Base-by-base conservation (phyloP, 140 eudicot genomes). In the Anethum foeniculum region DNA sequence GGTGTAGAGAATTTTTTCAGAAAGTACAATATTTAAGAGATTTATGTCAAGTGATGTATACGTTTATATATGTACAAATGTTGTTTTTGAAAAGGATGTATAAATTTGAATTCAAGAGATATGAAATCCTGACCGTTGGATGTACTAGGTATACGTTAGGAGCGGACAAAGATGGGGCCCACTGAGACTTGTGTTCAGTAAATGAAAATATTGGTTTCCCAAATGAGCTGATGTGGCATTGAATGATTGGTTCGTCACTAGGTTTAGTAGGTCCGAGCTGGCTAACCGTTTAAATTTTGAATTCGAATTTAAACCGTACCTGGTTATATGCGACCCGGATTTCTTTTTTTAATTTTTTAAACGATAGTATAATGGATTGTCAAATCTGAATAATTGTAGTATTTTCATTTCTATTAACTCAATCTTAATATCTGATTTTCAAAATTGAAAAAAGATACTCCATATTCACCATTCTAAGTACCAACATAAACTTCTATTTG, bases 81-180 rank as follows among this genome's bases (percentile, higher is more conserved):
- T 77, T 79, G 78, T 80, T 80, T 81, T 85, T 80, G 91, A 89
- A 85, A 88, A 83, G 88, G 96, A 85, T 80, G 83, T 77, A 86
- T 7, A 67, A 84, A 85, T 91, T 91, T 91, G 92, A 91, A 91
- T 85, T 86, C 65, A 16, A 84, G 74, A 51, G 49, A 21, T 0
- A 71, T 21, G 12, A 2, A 83, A 91, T 91, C 94, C 15, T 81
- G 85, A 75, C 92, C 94, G 94, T 91, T 56, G 84, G 92, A 89
- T 91, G 67, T 16, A 27, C 64, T 62, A 79, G 84, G 92, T 86
- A 90, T 86, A 80, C 97, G 93, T 90, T 90, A 83, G 97, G 97
- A 89, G 97, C 97, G 94, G 94, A 86, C 90, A 83, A 80, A 39
- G 4, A 56, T 76, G 78, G 82, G 90, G 82, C 84, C 88, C 83